phyloP scores from a whole-genome alignment of 306 rosid species.

The Pueraria montana region DNA sequence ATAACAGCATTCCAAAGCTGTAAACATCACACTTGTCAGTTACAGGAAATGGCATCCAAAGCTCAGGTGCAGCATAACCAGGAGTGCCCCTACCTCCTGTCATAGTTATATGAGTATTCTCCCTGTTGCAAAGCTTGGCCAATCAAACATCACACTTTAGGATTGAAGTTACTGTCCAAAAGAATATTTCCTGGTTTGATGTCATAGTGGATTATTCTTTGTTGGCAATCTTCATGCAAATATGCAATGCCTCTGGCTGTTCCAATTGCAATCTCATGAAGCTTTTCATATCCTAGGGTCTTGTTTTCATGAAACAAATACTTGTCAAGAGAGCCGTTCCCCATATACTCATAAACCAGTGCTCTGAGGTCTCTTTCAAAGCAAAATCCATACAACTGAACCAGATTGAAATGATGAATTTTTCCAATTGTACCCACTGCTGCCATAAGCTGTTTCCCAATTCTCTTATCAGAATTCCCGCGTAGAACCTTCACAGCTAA shows the following conservation, averaged over 20 bases:
- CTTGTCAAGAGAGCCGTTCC: conserved; percentile 55
- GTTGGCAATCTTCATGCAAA: conserved; percentile 54
- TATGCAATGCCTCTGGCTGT: conserved; percentile 55
- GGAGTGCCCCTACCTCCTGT: conserved; percentile 55
- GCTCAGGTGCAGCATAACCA: conserved; percentile 55
- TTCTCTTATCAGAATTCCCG: conserved; percentile 8
- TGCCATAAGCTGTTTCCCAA: conserved; percentile 38
- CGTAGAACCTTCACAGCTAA: conserved; percentile 43
- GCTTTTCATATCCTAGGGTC: conserved; percentile 40
- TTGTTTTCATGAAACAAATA: conserved; percentile 39
- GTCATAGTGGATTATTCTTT: conserved; percentile 56
- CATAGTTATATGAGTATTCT: conserved; percentile 41
- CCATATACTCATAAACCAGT: conserved; percentile 55
- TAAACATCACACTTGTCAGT: conserved; percentile 60
- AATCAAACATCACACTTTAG: conserved; percentile 57
- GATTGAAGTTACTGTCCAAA: conserved; percentile 41
- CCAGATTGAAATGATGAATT: conserved; percentile 53
- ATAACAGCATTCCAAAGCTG: conserved; percentile 56
- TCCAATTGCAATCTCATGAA: conserved; percentile 50
- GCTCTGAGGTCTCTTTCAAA: conserved; percentile 49
- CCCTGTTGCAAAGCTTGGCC: conserved; percentile 50
- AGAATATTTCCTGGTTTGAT: conserved; percentile 60
- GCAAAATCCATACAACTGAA: conserved; percentile 55
- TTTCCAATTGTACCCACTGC: conserved; percentile 40
- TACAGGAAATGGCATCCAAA: conserved; percentile 51